A percentile compares a stretch with the other conserved stretches of the same genome.
phyloP scores from a whole-genome alignment of 495 filamentous ascomycete genomes.

The Aspergillus bridgeri region DNA sequence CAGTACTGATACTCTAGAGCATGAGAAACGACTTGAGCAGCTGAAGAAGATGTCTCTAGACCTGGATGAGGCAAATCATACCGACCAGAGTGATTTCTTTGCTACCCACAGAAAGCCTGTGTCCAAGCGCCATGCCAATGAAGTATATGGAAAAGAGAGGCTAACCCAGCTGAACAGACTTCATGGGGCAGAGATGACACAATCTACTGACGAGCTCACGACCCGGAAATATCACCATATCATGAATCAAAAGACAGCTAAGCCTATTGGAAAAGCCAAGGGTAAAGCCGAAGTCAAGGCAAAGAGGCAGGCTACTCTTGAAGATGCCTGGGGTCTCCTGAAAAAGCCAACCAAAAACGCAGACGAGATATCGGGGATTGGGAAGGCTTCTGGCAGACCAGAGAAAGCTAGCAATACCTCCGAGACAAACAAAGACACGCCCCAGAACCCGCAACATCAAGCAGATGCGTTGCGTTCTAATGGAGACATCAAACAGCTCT shows the following conservation, averaged over 20 bases:
- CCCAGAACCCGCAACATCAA: neutral
- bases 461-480: conserved; percentile 1
- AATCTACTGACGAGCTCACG: conserved; percentile 10
- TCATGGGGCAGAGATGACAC: conserved; percentile 6
- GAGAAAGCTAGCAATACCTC: neutral
- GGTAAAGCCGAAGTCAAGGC: conserved; percentile 13
- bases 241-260: conserved; percentile 25
- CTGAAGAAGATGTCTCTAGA: conserved; percentile 3
- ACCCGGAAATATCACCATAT: conserved; percentile 19
- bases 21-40: neutral
- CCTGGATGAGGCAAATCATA: neutral
- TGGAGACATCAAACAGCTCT: conserved; percentile 15
- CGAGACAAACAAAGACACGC: neutral
- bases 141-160: conserved; percentile 1
- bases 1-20: neutral
- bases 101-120: neutral
- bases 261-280: conserved; percentile 6
- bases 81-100: neutral
- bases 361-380: neutral
- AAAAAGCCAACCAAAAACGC: conserved; percentile 11
- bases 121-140: neutral
- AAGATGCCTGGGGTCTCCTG: conserved; percentile 24
- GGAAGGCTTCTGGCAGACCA: neutral
- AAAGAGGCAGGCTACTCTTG: conserved; percentile 26
- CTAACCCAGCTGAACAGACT: conserved; percentile 9